These are phyloP conservation scores for Zopfochytrium polystomum DNA, from an alignment of 371 early-diverging fungal species.

Conservation along the genomic window DNA sequence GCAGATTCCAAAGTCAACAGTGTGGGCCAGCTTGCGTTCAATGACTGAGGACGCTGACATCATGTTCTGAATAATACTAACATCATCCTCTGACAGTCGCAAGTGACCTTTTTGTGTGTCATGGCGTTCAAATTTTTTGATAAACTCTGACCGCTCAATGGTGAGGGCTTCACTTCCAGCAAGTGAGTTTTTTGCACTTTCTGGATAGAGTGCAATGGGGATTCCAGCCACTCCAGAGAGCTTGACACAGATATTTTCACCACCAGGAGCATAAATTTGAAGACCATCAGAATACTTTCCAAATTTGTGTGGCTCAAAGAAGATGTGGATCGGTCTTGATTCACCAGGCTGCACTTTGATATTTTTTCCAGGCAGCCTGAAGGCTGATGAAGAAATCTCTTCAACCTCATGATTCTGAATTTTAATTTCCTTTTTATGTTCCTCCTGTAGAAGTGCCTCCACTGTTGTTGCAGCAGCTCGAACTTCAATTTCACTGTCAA, in stretches of 20 bases:
- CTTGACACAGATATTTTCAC: slow-evolving; percentile 43
- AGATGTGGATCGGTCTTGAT: slow-evolving; percentile 35
- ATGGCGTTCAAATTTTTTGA: slow-evolving; percentile 42
- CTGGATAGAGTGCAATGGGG: slow-evolving; percentile 54
- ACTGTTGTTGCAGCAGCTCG: slow-evolving; percentile 20
- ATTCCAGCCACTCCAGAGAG: slow-evolving; percentile 51
- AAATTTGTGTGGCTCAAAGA: slow-evolving; percentile 47
- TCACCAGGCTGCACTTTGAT: slow-evolving; percentile 48
- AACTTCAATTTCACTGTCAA: slow-evolving; percentile 36
- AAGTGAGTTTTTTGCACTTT: slow-evolving; percentile 40
- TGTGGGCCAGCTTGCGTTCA: slow-evolving; percentile 40
- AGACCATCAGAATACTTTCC: slow-evolving; percentile 46
- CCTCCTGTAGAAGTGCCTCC: slow-evolving; percentile 9
- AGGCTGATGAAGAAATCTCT: slow-evolving; percentile 26
- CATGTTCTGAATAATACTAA: slow-evolving; percentile 47
- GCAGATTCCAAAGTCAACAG: slow-evolving; percentile 54
- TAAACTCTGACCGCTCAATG: slow-evolving; percentile 49
- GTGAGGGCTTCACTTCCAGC: slow-evolving; percentile 47
- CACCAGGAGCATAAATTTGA: slow-evolving; percentile 53
- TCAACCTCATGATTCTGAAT: slow-evolving; percentile 14
- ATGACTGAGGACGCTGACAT: slow-evolving; percentile 46
- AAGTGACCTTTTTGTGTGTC: slow-evolving; percentile 31
- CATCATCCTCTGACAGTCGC: slow-evolving; percentile 39
- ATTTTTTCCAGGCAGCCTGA: slow-evolving; percentile 26
- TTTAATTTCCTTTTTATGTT: neutral